Percentiles rank a stretch among this genome's conserved stretches.
These are phyloP conservation scores for Avena sativa DNA, from an alignment of 176 grass and related monocot species.

Conservation along the genomic window DNA sequence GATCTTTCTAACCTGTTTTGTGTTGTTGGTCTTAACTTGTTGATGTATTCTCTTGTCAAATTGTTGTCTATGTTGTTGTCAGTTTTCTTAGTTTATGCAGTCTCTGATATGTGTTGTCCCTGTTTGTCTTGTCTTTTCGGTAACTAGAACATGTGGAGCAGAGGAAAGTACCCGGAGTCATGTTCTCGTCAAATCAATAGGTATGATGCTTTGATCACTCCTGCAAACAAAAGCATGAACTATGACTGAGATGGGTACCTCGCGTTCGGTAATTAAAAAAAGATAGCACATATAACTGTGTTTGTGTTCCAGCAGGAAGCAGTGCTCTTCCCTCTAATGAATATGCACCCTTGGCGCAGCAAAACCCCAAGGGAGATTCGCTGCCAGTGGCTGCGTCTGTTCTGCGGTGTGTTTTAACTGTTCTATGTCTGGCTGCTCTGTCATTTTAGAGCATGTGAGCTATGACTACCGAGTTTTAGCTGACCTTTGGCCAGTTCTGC, in stretches of 20 bases:
- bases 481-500: neutral
- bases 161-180: conserved; percentile 45
- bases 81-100: conserved; percentile 43
- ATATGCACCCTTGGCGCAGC: conserved; percentile 37
- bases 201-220: conserved; percentile 61
- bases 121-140: conserved; percentile 55
- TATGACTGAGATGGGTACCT: conserved; percentile 39
- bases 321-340: conserved; percentile 45
- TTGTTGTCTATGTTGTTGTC: conserved; percentile 26
- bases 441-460: conserved; percentile 45
- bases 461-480: conserved; percentile 34
- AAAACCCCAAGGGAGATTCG: conserved; percentile 49
- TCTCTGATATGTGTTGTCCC: conserved; percentile 61
- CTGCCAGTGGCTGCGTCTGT: conserved; percentile 43
- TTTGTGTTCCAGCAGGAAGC: conserved; percentile 57
- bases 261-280: neutral
- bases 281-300: conserved; percentile 18
- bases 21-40: neutral
- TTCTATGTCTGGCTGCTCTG: conserved; percentile 54
- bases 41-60: conserved; percentile 31
- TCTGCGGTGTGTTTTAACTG: conserved; percentile 54
- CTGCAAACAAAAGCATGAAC: conserved; percentile 28
- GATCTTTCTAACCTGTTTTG: neutral
- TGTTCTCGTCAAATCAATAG: conserved; percentile 56
- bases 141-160: conserved; percentile 66